Evolutionary conservation across 768 basidiomycete genomes (phyloP), one percentile per base, ranked within the genome.

Genomic region (Lactifluus hygrophoroides): DNA sequence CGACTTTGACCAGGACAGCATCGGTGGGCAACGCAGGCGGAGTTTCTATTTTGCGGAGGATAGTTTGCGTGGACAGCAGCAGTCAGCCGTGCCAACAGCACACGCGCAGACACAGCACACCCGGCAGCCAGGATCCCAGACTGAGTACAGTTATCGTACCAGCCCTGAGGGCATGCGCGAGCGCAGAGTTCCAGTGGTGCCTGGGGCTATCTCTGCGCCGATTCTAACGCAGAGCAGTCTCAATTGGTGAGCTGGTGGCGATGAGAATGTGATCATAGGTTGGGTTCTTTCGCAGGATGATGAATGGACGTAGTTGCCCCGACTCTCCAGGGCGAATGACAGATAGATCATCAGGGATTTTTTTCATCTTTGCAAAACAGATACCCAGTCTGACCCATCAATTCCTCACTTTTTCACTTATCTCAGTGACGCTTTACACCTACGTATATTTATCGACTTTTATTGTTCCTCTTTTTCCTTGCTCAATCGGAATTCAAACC

Each of bases 31-130:
- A 69, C 76, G 89, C 57, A 74, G 90, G 54, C 69, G 88, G 58
- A 88, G 85, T 62, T 93, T 91, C 75, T 93, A 91, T 71, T 93
- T 82, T 67, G 90, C 90, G 3, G 90, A 91, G 73, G 90, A 93
- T 68, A 86, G 84, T 62, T 69, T 93, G 69, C 74, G 86, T 40
- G 64, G 64, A 25, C 38, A 52, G 49, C 46, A 38, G 21, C 49
- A 38, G n/a, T 17, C 32, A 42, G 51, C 21, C 16, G 44, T 43
- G 28, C 43, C 48, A 16, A 11, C 21, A 37, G 27, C 38, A 19
- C 59, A 42, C 84, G 84, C 14, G 82, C 69, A 68, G 76, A 79
- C 66, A 70, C 72, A 32, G 69, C 42, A 52, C 37, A 27, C 64
- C 55, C 56, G 21, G 8, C 53, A 56, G 40, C 48, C 51, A 73